Evolutionary conservation across 768 basidiomycete species (phyloP).

Genomic region (Calocybe gangraenosa): DNA sequence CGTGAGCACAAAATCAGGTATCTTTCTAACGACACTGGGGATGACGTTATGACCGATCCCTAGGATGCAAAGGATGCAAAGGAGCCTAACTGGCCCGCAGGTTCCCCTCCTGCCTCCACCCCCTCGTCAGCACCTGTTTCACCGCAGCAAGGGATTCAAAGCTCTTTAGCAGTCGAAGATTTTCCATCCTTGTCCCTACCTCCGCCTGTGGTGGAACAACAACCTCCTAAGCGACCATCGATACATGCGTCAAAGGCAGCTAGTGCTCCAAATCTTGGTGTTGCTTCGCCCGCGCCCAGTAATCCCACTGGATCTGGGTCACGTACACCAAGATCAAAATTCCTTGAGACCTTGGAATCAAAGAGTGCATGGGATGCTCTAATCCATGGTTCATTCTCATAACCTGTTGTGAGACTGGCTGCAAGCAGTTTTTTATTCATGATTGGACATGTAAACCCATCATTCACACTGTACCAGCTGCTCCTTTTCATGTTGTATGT

Average conservation of each 20-base stretch:
- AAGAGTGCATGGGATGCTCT: constrained; percentile 67
- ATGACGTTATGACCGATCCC: no score
- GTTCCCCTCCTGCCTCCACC: constrained; percentile 9
- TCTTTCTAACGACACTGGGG: neutral
- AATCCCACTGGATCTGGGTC: constrained; percentile 15
- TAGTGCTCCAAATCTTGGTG: constrained; percentile 12
- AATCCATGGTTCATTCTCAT: constrained; percentile 66
- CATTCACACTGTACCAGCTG: no score
- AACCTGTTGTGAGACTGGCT: constrained; percentile 11
- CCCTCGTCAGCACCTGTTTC: constrained; percentile 12
- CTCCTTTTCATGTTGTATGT: constrained; percentile 3
- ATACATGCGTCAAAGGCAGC: constrained; percentile 17
- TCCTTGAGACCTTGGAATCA: constrained; percentile 53
- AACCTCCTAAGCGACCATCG: constrained; percentile 4
- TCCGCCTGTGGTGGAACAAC: constrained; percentile 8
- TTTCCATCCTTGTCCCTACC: constrained; percentile 13
- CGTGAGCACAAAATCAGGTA: constrained; percentile 10
- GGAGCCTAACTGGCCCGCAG: constrained; percentile 10
- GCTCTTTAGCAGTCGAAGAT: constrained; percentile 10
- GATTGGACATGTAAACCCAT: constrained; percentile 2
- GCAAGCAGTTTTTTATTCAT: constrained; percentile 1
- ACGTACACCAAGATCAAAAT: constrained; percentile 39
- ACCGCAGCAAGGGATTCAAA: constrained; percentile 5
- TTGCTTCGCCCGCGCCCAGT: constrained; percentile 3
- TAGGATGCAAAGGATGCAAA: constrained; percentile 14